These are phyloP conservation scores for Syncephalastrum sp. DNA, from an alignment of 371 early-diverging fungal species.

Conservation along the genomic window DNA sequence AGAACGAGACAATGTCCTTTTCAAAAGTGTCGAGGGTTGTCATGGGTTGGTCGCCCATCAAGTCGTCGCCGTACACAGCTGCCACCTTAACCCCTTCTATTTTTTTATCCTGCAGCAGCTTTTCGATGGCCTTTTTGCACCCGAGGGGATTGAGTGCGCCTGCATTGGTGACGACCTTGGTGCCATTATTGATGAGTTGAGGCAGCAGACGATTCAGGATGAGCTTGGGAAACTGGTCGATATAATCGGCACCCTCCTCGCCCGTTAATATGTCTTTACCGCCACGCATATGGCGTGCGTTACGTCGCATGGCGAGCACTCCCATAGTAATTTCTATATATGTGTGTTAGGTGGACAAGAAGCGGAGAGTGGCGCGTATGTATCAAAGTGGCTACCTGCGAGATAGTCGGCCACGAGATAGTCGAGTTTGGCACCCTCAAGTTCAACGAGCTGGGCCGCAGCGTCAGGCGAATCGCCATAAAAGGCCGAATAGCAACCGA, in stretches of 20 bases:
- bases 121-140: slow-evolving; percentile 67
- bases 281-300: slow-evolving; percentile 42
- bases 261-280: slow-evolving; percentile 27
- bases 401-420: slow-evolving; percentile 70
- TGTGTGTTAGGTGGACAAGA: too few relatives aligned
- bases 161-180: slow-evolving; percentile 73
- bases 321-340: slow-evolving; percentile 72
- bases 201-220: slow-evolving; percentile 52
- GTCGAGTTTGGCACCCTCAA: slow-evolving; percentile 65
- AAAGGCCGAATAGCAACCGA: slow-evolving; percentile 74
- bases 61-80: slow-evolving; percentile 73
- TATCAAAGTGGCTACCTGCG: slow-evolving; percentile 40
- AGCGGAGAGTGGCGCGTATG: background rate
- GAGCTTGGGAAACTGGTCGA: slow-evolving; percentile 58
- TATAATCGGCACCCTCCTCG: slow-evolving; percentile 53
- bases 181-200: slow-evolving; percentile 52
- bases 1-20: slow-evolving; percentile 51
- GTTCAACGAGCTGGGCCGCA: slow-evolving; percentile 66
- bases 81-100: slow-evolving; percentile 54
- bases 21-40: slow-evolving; percentile 28
- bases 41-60: slow-evolving; percentile 28
- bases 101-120: slow-evolving; percentile 42
- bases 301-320: slow-evolving; percentile 42
- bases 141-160: slow-evolving; percentile 70
- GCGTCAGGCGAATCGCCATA: slow-evolving; percentile 68